Base-by-base conservation (phyloP, 177 flowering plant species). In the Vitis hybrid region DNA sequence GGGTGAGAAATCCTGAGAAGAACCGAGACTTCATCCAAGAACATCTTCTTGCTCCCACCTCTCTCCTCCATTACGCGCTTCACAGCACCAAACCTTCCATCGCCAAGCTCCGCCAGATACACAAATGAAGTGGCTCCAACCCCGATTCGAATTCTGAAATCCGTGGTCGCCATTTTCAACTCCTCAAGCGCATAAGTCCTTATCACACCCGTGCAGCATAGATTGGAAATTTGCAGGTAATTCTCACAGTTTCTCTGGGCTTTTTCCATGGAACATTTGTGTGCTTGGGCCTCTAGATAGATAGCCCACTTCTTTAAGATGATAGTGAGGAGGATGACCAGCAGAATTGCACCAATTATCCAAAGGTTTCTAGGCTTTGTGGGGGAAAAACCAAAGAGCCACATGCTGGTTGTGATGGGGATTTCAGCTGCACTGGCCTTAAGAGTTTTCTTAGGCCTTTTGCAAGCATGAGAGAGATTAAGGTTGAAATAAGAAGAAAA, bases 1-100 rank as follows among this genome's bases (percentile, higher is more conserved):
- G 83, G 80, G 32, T 80, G 82, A 56, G 80, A 80, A 54, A 80
- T 74, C 74, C 83, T 80, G 5, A 80, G 76, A 70, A 80, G 56
- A 62, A 80, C 74, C 3, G 80, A 80, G 48, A 77, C 78, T 64
- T 80, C 83, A 63, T 80, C 74, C 16, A 76, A 24, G 40, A 80
- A 80, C 72, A 80, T 72, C 62, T 80, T 80, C 68, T 60, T 69
- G 71, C 74, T 74, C 6, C 78, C 83, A 10, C 80, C 78, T 67
- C 76, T 80, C 56, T 80, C 78, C 70, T 60, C 69, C 80, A 71
- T 65, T 1, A 80, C 78, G 2, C 80, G 68, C 59, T 80, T 80
- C 19, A 80, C 80, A 0, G 83, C 83, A 2, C 76, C 83, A 14
- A 74, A 66, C 52, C 69, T 60, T 16, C 80, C 78, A 52, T 80